phyloP scores from a whole-genome alignment of 2,329 filamentous ascomycete species.

The Colletotrichum paranaense region DNA sequence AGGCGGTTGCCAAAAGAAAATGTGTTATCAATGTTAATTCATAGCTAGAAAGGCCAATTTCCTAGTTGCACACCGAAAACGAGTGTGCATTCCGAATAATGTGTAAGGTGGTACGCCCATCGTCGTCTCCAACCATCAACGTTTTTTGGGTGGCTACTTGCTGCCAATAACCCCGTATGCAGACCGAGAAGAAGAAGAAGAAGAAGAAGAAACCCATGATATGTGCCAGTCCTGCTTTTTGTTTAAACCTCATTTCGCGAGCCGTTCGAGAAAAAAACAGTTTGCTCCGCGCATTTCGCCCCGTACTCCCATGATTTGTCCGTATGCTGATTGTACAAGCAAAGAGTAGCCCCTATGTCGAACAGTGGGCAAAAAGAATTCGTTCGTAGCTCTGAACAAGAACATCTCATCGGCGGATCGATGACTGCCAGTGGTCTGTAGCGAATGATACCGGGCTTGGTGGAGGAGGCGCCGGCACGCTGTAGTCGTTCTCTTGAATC shows the following conservation, averaged over 20 bases:
- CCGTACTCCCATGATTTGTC: conserved; percentile 21
- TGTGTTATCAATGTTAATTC: conserved; percentile 8
- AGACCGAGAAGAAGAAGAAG: neutral
- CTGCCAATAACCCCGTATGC: conserved; percentile 1
- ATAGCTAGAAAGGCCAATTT: neutral
- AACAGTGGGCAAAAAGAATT: neutral
- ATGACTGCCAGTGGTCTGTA: conserved; percentile 64
- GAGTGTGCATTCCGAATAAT: neutral
- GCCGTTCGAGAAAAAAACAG: conserved; percentile 21
- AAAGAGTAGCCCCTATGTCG: neutral
- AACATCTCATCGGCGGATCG: conserved; percentile 43
- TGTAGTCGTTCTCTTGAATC: conserved; percentile 70
- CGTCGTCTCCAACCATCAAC: conserved; percentile 13
- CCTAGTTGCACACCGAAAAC: neutral
- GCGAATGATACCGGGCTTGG: conserved; percentile 73
- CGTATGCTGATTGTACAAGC: conserved; percentile 31
- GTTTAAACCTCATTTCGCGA: conserved; percentile 3
- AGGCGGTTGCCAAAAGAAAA: neutral
- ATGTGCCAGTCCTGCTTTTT: conserved; percentile 9
- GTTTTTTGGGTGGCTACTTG: neutral
- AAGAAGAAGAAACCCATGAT: neutral
- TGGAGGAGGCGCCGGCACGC: conserved; percentile 73
- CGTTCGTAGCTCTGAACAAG: neutral
- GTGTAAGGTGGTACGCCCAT: neutral
- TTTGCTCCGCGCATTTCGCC: conserved; percentile 26